Evolutionary conservation across 1,284 basidiomycete genomes (phyloP).

Genomic region (Melampsora americana): DNA sequence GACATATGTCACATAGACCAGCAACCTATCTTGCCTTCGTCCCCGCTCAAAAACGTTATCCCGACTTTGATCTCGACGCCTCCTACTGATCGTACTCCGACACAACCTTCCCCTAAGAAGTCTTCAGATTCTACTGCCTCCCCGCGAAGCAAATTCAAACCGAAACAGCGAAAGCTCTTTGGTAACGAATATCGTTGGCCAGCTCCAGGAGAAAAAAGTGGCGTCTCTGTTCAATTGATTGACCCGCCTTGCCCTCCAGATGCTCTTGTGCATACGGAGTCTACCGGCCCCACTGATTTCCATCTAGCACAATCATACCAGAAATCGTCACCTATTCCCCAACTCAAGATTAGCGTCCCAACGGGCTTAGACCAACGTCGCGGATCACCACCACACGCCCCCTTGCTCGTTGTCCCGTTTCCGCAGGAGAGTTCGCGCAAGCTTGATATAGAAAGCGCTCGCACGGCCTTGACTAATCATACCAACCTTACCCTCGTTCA

Average conservation of each 20-base stretch:
- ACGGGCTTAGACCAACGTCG: constrained; percentile 11
- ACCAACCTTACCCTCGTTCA: neutral
- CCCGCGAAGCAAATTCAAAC: neutral
- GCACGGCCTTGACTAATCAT: constrained; percentile 1
- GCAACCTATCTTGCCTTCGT: neutral
- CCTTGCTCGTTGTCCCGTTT: constrained; percentile 10
- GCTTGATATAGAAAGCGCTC: constrained; percentile 8
- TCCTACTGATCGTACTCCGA: neutral
- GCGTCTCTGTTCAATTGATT: neutral
- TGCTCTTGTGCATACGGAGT: neutral
- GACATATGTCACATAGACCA: constrained; percentile 10
- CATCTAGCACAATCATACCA: constrained; percentile 12
- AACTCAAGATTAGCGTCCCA: neutral
- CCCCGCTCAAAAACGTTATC: neutral
- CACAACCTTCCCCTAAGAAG: constrained; percentile 1
- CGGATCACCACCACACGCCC: constrained; percentile 12
- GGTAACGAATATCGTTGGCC: constrained; percentile 10
- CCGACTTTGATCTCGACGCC: constrained; percentile 16
- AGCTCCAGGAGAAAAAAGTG: constrained; percentile 7
- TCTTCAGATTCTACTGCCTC: neutral
- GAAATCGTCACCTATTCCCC: neutral
- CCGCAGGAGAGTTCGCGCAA: neutral
- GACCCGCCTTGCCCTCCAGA: constrained; percentile 5
- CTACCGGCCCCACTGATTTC: neutral
- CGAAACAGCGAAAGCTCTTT: constrained; percentile 9